Percentiles rank a stretch among this genome's conserved stretches.
Evolutionary conservation across 2,329 filamentous ascomycete species (phyloP).

Genomic region (Clonostachys byssicola): DNA sequence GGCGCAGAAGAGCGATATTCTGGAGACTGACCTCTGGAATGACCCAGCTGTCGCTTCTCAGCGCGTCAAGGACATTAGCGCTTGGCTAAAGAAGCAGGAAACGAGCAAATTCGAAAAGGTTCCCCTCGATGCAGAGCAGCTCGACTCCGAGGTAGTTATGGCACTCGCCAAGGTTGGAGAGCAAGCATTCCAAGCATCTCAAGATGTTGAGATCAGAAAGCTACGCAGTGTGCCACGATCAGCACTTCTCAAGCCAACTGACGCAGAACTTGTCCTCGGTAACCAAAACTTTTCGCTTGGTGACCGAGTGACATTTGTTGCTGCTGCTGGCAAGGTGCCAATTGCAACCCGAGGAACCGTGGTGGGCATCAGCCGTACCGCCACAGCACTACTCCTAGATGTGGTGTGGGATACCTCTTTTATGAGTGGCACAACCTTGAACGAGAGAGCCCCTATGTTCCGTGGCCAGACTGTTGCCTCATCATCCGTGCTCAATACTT

Average conservation of each 20-base stretch:
- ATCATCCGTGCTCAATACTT: slow-evolving; percentile 85
- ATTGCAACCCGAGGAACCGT: slow-evolving; percentile 90
- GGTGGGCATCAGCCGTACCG: slow-evolving; percentile 87
- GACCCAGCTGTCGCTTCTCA: slow-evolving; percentile 64
- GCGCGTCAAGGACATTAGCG: slow-evolving; percentile 88
- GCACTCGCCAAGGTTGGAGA: slow-evolving; percentile 76
- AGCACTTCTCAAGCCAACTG: slow-evolving; percentile 86
- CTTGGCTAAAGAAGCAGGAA: slow-evolving; percentile 89
- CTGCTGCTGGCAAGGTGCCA: slow-evolving; percentile 89
- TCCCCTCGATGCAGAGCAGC: slow-evolving; percentile 92
- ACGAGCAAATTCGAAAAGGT: slow-evolving; percentile 91
- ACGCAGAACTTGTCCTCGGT: slow-evolving; percentile 89
- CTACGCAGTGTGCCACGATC: slow-evolving; percentile 79
- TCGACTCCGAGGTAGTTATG: slow-evolving; percentile 86
- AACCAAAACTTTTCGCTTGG: slow-evolving; percentile 81
- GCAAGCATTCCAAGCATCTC: slow-evolving; percentile 43
- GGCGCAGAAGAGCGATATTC: slow-evolving; percentile 78
- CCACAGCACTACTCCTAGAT: slow-evolving; percentile 78
- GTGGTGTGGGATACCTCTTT: slow-evolving; percentile 92
- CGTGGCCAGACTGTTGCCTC: slow-evolving; percentile 87
- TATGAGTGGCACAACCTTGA: slow-evolving; percentile 93
- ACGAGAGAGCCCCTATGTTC: slow-evolving; percentile 88
- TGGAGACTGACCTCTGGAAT: slow-evolving; percentile 82
- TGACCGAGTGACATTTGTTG: slow-evolving; percentile 88
- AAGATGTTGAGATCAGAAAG: slow-evolving; percentile 58